These are phyloP conservation scores for Chaetomium sp. DNA, from an alignment of 2,329 filamentous ascomycete genomes.

Conservation along the genomic window DNA sequence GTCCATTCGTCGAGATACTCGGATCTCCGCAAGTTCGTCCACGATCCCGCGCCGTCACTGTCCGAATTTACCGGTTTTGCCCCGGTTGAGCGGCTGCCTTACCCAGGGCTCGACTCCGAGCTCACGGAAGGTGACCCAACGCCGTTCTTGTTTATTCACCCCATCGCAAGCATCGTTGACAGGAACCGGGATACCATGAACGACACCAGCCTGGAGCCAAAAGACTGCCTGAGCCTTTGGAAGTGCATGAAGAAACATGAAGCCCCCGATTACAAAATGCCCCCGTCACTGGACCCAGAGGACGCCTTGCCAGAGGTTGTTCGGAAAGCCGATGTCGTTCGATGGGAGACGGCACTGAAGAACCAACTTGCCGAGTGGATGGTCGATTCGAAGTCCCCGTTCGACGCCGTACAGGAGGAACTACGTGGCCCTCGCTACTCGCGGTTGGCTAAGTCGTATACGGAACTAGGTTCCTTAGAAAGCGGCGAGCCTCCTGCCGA, in stretches of 20 bases:
- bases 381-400: neutral
- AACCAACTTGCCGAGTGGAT: neutral
- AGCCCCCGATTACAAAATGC: neutral
- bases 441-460: neutral
- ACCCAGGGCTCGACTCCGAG: constrained; percentile 2
- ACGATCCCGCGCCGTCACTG: neutral
- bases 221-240: constrained; percentile 3
- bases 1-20: constrained; percentile 8
- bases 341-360: constrained; percentile 6
- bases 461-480: neutral
- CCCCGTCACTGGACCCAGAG: neutral
- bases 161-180: constrained; percentile 2
- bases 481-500: neutral
- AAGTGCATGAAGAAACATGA: neutral
- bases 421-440: neutral
- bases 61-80: constrained; percentile 4
- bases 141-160: constrained; percentile 7
- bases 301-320: neutral
- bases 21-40: constrained; percentile 3
- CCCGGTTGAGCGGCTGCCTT: constrained; percentile 5
- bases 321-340: neutral
- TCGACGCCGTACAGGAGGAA: constrained; percentile 1
- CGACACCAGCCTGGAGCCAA: neutral
- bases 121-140: neutral
- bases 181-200: constrained; percentile 3